A percentile compares a stretch with the other conserved stretches of the same genome.
phyloP scores from a whole-genome alignment of 108 stramenopile species.

The Conticribra guillardii region DNA sequence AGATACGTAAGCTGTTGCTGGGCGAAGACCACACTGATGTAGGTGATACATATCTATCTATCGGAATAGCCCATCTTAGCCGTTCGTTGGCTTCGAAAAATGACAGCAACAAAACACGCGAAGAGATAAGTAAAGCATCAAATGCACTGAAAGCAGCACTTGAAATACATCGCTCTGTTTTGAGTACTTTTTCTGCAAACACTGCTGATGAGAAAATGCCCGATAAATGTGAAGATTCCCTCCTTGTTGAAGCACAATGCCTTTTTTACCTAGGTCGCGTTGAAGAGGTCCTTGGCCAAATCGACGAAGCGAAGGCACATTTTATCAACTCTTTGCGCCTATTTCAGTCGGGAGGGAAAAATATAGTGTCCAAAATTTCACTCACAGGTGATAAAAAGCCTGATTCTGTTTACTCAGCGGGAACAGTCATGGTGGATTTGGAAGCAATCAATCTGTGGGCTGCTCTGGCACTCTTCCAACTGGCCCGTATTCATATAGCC shows the following conservation, averaged over 20 bases:
- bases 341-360: slow-evolving; percentile 36
- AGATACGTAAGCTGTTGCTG: slow-evolving; percentile 33
- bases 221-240: slow-evolving; percentile 1
- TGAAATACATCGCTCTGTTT: slow-evolving; percentile 11
- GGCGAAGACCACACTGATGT: slow-evolving; percentile 26
- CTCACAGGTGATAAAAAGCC: neutral
- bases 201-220: neutral
- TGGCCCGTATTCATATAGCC: slow-evolving; percentile 32
- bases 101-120: slow-evolving; percentile 8
- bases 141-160: slow-evolving; percentile 27
- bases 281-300: slow-evolving; percentile 18
- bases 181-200: neutral
- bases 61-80: slow-evolving; percentile 41
- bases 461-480: slow-evolving; percentile 29
- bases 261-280: slow-evolving; percentile 36
- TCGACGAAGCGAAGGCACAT: slow-evolving; percentile 21
- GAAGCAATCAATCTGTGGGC: slow-evolving; percentile 45
- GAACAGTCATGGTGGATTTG: slow-evolving; percentile 18
- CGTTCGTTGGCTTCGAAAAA: slow-evolving; percentile 10
- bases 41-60: slow-evolving; percentile 27
- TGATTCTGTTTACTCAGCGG: neutral
- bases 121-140: slow-evolving; percentile 17
- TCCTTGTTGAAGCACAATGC: slow-evolving; percentile 32
- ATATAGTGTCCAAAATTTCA: slow-evolving; percentile 1
- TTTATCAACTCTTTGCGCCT: slow-evolving; percentile 26